Evolutionary conservation across 192 early-diverging fungal genomes (phyloP).

Genomic region (Coemansia sp.): DNA sequence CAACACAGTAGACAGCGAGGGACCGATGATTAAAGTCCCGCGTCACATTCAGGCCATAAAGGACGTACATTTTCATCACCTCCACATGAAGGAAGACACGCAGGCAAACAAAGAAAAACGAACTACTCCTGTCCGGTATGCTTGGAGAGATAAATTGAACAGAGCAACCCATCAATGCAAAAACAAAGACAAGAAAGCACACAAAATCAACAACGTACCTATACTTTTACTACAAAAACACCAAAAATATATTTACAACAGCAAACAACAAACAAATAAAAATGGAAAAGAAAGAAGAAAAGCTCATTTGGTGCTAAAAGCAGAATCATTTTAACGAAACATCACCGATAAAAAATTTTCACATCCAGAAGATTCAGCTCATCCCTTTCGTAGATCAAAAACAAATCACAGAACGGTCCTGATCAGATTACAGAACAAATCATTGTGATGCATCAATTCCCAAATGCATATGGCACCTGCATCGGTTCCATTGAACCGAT

Average conservation of each 20-base stretch:
- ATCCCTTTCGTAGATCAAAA: too few relatives aligned
- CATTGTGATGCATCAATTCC: too few relatives aligned
- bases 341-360: too few relatives aligned
- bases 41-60: constrained; percentile 50
- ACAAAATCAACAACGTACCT: neutral
- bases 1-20: constrained; percentile 57
- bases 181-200: neutral
- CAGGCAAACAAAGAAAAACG: neutral
- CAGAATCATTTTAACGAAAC: neutral
- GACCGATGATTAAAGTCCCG: constrained; percentile 53
- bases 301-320: neutral
- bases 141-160: neutral
- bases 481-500: too few relatives aligned
- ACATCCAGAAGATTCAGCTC: too few relatives aligned
- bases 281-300: constrained; percentile 5
- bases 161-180: neutral
- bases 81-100: constrained; percentile 19
- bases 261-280: neutral
- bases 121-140: neutral
- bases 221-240: too few relatives aligned
- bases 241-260: neutral
- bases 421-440: too few relatives aligned
- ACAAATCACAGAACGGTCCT: too few relatives aligned
- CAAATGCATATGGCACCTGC: too few relatives aligned
- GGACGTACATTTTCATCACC: constrained; percentile 51